Conservation (phyloP, 176 grass and related monocot genomes). For the Alloteropsis semialata region DNA sequence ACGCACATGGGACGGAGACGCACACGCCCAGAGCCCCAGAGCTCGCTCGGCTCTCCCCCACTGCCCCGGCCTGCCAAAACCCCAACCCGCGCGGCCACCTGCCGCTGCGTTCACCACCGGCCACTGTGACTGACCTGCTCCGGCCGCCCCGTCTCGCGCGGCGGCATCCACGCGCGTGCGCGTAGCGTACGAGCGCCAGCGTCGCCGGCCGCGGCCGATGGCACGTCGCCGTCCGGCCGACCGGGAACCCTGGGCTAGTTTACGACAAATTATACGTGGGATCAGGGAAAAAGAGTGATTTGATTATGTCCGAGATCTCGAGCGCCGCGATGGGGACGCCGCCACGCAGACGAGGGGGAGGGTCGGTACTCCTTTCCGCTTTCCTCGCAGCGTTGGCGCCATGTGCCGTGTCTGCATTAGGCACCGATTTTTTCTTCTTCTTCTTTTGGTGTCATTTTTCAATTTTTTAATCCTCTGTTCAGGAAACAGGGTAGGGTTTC, state of each 20-base stretch:
- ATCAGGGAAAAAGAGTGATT: background rate
- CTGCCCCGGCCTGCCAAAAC: background rate
- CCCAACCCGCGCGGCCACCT: background rate
- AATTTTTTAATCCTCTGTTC: background rate
- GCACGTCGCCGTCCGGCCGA: conserved; percentile 15
- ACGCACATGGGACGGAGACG: background rate
- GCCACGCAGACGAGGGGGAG: background rate
- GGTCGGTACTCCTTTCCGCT: background rate
- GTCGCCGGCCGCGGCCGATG: background rate
- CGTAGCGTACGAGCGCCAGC: background rate
- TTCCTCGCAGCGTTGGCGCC: background rate
- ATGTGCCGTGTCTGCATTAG: conserved; percentile 24
- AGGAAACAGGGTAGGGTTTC: background rate
- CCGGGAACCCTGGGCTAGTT: background rate
- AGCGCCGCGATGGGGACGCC: background rate
- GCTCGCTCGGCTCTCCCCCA: background rate
- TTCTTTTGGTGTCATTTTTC: background rate
- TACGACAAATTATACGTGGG: background rate
- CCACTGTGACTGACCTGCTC: no score
- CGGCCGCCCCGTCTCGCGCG: background rate
- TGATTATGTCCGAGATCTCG: conserved; percentile 27
- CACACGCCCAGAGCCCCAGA: background rate
- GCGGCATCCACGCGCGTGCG: background rate
- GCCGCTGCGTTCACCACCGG: no score
- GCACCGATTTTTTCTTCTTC: background rate